Conservation (phyloP, 1,284 basidiomycete genomes). For the Sutorius eximius region DNA sequence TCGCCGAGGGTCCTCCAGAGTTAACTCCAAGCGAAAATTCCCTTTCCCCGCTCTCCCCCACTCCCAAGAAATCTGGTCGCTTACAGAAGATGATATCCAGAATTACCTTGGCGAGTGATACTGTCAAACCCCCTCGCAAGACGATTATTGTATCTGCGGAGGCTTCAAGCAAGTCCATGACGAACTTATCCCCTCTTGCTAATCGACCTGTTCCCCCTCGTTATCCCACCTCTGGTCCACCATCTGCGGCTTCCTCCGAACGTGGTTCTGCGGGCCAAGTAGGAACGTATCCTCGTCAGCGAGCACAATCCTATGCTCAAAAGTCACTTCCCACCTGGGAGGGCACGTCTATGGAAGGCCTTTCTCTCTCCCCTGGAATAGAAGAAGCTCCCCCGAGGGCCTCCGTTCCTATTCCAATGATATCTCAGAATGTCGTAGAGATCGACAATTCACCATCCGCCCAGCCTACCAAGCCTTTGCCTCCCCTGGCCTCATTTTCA, state of each 20-base stretch:
- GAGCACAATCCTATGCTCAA: constrained; percentile 32
- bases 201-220: constrained; percentile 60
- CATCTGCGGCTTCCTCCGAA: constrained; percentile 46
- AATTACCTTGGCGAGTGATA: constrained; percentile 53
- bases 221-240: constrained; percentile 26
- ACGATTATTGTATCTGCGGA: constrained; percentile 26
- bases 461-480: constrained; percentile 2
- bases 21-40: constrained; percentile 29
- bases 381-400: constrained; percentile 1
- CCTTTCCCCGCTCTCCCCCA: constrained; percentile 41
- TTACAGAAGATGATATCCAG: constrained; percentile 79
- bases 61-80: constrained; percentile 56
- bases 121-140: constrained; percentile 32
- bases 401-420: constrained; percentile 1
- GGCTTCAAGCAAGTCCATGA: constrained; percentile 37
- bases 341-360: constrained; percentile 15
- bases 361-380: constrained; percentile 6
- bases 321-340: constrained; percentile 34
- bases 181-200: constrained; percentile 48
- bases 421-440: constrained; percentile 10
- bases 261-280: constrained; percentile 26
- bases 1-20: constrained; percentile 37
- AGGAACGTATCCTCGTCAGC: constrained; percentile 21
- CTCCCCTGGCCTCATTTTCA: constrained; percentile 7
- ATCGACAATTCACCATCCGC: constrained; percentile 3